phyloP scores from a whole-genome alignment of 2,329 filamentous ascomycete genomes.

The Arthrobotrys sphaeroides region DNA sequence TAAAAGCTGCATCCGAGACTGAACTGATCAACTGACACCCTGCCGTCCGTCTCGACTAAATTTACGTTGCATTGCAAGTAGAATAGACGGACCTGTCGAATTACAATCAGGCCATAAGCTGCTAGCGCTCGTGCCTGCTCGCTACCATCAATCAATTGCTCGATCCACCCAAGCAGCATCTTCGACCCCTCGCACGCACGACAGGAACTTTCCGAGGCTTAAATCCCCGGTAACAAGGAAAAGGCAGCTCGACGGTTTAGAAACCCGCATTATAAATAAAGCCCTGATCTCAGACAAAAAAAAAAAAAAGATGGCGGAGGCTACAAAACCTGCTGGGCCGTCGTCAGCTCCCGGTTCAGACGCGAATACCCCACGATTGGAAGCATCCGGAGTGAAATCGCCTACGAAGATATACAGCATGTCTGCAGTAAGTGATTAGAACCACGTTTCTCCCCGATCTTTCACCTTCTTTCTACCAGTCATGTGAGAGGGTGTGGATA shows the following conservation, averaged over 20 bases:
- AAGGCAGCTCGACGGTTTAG: constrained; percentile 5
- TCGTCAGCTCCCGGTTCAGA: constrained; percentile 32
- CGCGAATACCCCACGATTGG: constrained; percentile 36
- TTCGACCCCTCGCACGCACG: constrained; percentile 3
- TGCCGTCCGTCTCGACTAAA: constrained; percentile 37
- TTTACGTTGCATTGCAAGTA: constrained; percentile 29
- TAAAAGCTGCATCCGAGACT: constrained; percentile 36
- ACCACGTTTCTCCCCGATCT: not conserved
- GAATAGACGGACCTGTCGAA: constrained; percentile 1
- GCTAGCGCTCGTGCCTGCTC: not conserved
- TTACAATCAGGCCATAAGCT: constrained; percentile 19
- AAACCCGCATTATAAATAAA: constrained; percentile 12
- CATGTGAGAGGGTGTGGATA: not conserved
- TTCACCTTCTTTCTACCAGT: not conserved
- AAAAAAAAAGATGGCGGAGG: constrained; percentile 42
- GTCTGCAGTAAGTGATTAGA: constrained; percentile 51
- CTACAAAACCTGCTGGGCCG: constrained; percentile 13
- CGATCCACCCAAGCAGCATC: constrained; percentile 10
- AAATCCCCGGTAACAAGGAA: constrained; percentile 33
- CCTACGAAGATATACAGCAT: constrained; percentile 51
- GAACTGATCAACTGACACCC: constrained; percentile 35
- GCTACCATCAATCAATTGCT: constrained; percentile 2
- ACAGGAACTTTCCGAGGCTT: constrained; percentile 32
- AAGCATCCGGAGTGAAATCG: constrained; percentile 51
- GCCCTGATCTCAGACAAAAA: not conserved